phyloP scores from a whole-genome alignment of 208 protist species.

The Herpetomonas tarakana region DNA sequence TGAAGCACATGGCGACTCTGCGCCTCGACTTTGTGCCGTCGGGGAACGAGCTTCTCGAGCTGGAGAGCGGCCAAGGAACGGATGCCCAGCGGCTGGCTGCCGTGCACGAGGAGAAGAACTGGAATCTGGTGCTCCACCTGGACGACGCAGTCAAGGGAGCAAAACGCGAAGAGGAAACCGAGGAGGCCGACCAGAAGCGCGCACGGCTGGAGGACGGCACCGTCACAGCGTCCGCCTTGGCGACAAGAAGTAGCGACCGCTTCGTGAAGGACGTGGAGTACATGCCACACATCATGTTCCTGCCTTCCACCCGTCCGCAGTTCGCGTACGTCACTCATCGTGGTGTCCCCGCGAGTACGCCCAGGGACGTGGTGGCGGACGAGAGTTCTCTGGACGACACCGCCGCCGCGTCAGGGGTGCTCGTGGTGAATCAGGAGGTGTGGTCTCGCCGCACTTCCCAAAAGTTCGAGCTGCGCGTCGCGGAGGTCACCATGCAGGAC shows the following conservation, averaged over 20 bases:
- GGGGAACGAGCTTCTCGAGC: slow-evolving; percentile 17
- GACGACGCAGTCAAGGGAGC: slow-evolving; percentile 5
- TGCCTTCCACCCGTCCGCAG: slow-evolving; percentile 66
- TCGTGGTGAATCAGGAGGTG: slow-evolving; percentile 81
- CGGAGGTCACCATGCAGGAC: slow-evolving; percentile 77
- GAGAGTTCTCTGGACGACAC: slow-evolving; percentile 34
- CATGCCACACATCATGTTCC: slow-evolving; percentile 82
- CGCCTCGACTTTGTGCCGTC: slow-evolving; percentile 52
- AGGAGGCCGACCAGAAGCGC: slow-evolving; percentile 23
- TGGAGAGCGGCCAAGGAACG: not conserved
- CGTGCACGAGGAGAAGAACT: not conserved
- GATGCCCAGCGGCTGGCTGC: not conserved
- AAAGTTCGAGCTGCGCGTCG: slow-evolving; percentile 73
- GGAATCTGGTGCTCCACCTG: not conserved
- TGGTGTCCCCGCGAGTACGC: slow-evolving; percentile 10
- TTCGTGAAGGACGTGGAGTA: slow-evolving; percentile 26
- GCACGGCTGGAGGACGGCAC: slow-evolving; percentile 11
- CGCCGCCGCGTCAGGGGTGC: slow-evolving; percentile 48
- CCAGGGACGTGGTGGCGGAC: slow-evolving; percentile 3
- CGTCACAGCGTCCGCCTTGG: not conserved
- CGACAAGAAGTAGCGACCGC: not conserved
- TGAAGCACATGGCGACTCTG: slow-evolving; percentile 54
- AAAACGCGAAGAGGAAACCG: slow-evolving; percentile 6
- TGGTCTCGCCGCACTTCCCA: slow-evolving; percentile 60
- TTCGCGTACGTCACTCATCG: slow-evolving; percentile 80